Evolutionary conservation across 805 yeast species (phyloP).

Genomic region (Debaryomyces tyrocola): DNA sequence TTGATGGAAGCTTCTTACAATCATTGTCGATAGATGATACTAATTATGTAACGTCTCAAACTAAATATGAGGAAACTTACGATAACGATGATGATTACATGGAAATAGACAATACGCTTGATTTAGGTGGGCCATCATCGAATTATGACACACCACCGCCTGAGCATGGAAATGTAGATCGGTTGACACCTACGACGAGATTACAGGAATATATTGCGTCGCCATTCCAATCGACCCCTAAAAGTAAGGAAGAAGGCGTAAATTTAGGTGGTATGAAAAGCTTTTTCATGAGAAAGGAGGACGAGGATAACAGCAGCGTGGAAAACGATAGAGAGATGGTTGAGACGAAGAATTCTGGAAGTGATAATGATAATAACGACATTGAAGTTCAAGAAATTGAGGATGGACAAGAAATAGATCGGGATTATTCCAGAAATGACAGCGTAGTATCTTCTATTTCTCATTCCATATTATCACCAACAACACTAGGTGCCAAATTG

Average conservation of each 20-base stretch:
- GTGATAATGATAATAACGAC: conserved; percentile 7
- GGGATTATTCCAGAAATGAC: conserved; percentile 5
- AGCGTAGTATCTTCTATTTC: conserved; percentile 14
- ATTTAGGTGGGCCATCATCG: conserved; percentile 1
- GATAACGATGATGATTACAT: conserved; percentile 15
- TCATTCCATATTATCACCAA: conserved; percentile 30
- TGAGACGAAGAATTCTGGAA: background rate
- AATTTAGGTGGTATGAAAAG: background rate
- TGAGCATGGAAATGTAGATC: background rate
- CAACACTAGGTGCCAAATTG: conserved; percentile 40
- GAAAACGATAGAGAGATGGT: background rate
- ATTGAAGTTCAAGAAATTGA: conserved; percentile 6
- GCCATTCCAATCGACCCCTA: conserved; percentile 8
- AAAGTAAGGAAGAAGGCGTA: background rate
- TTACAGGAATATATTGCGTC: conserved; percentile 1
- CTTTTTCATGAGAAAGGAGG: background rate
- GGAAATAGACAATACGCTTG: conserved; percentile 20
- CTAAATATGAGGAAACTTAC: background rate
- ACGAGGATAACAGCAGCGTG: background rate
- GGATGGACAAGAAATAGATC: conserved; percentile 1
- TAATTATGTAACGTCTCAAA: background rate
- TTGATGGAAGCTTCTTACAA: conserved; percentile 22
- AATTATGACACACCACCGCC: conserved; percentile 5
- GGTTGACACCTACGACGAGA: conserved; percentile 3
- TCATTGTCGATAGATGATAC: conserved; percentile 25